These are phyloP conservation scores for Hypoxylon fragiforme DNA, from an alignment of 495 filamentous ascomycete genomes.

Conservation along the genomic window DNA sequence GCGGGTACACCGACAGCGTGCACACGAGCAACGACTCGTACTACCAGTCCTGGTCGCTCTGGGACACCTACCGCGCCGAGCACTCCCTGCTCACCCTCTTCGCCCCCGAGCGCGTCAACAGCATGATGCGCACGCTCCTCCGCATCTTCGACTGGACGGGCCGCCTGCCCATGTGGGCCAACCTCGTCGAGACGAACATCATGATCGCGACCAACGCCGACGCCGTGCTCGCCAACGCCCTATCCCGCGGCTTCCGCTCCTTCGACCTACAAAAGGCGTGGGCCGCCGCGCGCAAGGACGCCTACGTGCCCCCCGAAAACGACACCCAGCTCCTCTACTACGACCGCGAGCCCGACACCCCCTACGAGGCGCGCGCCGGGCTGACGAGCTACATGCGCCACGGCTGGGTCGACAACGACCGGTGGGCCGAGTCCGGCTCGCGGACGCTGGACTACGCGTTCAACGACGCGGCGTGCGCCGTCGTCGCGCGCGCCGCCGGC, in stretches of 20 bases:
- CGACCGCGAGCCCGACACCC: conserved; percentile 37
- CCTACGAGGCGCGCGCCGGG: conserved; percentile 38
- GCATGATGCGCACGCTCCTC: conserved; percentile 39
- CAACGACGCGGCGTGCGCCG: conserved; percentile 37
- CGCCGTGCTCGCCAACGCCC: conserved; percentile 39
- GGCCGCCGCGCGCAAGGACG: conserved; percentile 37
- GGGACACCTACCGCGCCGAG: conserved; percentile 41
- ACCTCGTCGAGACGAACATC: conserved; percentile 42
- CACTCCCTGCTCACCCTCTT: conserved; percentile 38
- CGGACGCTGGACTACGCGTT: conserved; percentile 40
- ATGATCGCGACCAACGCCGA: conserved; percentile 43
- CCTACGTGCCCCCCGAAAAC: conserved; percentile 38
- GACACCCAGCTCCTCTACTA: conserved; percentile 39
- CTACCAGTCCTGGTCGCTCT: conserved; percentile 43
- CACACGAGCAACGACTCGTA: conserved; percentile 38
- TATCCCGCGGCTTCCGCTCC: conserved; percentile 37
- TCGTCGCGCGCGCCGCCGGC: conserved; percentile 32
- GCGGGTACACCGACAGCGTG: conserved; percentile 39
- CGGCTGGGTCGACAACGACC: conserved; percentile 41
- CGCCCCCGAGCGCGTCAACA: conserved; percentile 37
- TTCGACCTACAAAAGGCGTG: conserved; percentile 39
- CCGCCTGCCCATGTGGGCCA: conserved; percentile 40
- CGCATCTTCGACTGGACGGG: conserved; percentile 40
- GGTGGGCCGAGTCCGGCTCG: conserved; percentile 39
- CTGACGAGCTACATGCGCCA: conserved; percentile 40